phyloP scores from a whole-genome alignment of 2,329 filamentous ascomycete genomes.

The Apiospora marii region DNA sequence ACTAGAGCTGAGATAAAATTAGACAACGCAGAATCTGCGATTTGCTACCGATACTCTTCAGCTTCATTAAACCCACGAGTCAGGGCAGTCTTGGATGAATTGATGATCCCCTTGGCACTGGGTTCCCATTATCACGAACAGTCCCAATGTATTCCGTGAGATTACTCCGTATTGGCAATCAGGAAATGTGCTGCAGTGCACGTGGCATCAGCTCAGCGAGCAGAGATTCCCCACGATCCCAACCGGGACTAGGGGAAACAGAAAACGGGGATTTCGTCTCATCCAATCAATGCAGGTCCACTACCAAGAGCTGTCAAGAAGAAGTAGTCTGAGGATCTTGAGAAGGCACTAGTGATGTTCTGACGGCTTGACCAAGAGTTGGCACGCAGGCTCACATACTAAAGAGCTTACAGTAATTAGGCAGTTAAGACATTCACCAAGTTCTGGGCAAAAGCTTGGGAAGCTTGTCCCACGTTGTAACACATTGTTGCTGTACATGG shows the following conservation, averaged over 20 bases:
- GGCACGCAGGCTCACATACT: not conserved
- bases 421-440: not conserved
- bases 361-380: not conserved
- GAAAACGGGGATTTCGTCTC: not conserved
- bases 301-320: not conserved
- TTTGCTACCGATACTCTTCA: not conserved
- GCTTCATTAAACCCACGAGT: not conserved
- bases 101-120: not conserved
- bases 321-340: not conserved
- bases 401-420: not conserved
- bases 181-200: not conserved
- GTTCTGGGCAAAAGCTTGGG: constrained; percentile 12
- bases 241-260: not conserved
- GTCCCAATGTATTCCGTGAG: not conserved
- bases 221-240: not conserved
- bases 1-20: constrained; percentile 12
- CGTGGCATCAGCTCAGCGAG: not conserved
- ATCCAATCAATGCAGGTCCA: constrained; percentile 7
- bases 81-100: not conserved
- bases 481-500: not conserved
- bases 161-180: not conserved
- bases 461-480: not conserved
- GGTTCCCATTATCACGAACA: not conserved
- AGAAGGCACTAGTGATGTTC: not conserved
- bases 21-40: not conserved